Evolutionary conservation across 352 stramenopile species (phyloP), one percentile per base, ranked within the genome.

Genomic region (Phytophthora nicotianae): DNA sequence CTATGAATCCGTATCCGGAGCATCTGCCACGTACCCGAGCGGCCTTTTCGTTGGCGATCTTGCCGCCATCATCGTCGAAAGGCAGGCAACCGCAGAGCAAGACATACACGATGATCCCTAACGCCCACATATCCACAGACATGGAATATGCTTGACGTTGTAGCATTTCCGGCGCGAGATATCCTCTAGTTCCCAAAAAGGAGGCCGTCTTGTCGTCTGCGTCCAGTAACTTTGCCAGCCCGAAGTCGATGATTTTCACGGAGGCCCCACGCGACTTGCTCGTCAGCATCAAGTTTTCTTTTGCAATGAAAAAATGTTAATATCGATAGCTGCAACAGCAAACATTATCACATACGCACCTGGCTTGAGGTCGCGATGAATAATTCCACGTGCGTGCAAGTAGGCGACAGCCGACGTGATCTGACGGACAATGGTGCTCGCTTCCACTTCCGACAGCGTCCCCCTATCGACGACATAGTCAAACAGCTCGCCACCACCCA

Each of bases 241-340:
- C 97, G 86, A 99, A 99, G 75, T 99, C 97, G 62, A 99, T 99
- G 58, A 99, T 98, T 77, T 99, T 99, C 10, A 99, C 82, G 33
- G 89, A 73, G 13, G 89, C 81, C 23, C 82, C 79, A 8, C 75
- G 76, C n/a, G 82, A 83, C 61, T 92, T 91, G 58, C 74, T 90
- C 26, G 86, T 94, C 38, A 96, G 65, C 76, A 96, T 91, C 26
- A 96, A 42, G 38, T 96, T 96, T 59, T 95, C 88, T 79, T 35
- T 42, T 27, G 10, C 4, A 41, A 45, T 38, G 1, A 14, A 32
- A 50, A 43, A 13, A 56, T 32, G 14, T 46, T 50, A 41, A 61
- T 32, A 46, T 9, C 9, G 27, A 35, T n/a, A 16, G 16, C 3
- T 38, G 21, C 33, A 51, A 29, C 23, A 21, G 14, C 16, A 24